Evolutionary conservation across 768 basidiomycete genomes (phyloP), one percentile per base, ranked within the genome.

Genomic region (Obba rivulosa): DNA sequence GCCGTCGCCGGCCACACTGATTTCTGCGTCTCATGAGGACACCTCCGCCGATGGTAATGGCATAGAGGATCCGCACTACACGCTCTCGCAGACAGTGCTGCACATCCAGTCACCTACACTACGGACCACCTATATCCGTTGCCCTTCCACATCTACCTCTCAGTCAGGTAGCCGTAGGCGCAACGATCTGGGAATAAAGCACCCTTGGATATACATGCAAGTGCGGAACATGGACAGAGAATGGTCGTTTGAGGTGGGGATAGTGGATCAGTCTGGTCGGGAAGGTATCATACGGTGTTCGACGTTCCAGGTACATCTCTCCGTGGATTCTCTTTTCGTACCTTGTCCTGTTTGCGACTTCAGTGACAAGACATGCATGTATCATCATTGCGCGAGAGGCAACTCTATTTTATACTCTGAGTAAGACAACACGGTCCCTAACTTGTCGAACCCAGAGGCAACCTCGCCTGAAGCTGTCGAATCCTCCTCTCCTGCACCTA

Each of bases 101-200:
- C 87, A 91, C 53, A 74, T 91, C 41, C 88, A 91, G 57, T 88
- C 86, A 4, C 87, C 88, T 21, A 83, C 82, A 11, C 57, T 88
- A 28, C 74, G 68, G 44, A 81, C 71, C 44, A 85, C 87, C 0
- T 90, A 74, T 58, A 76, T 91, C 31, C 80, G 77, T 8, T 81
- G 75, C 55, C 87, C 87, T n/a, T 14, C 69, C 75, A 18, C 10
- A 41, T 20, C 44, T 38, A 37, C 34, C 44, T 38, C 20, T 13
- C 16, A 23, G 11, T 4, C 16, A 4, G 31, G 31, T 4, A 24
- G 34, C 20, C 53, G 54, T 41, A 36, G 54, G 28, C 44, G 48
- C 20, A 49, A 47, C 28, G 72, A 69, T 24, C 66, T 89, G 40
- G 81, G 80, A 14, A 60, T 90, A 45, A 81, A 76, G 58, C 83